phyloP scores from a whole-genome alignment of 768 basidiomycete species.

The Podaxis pistillaris region DNA sequence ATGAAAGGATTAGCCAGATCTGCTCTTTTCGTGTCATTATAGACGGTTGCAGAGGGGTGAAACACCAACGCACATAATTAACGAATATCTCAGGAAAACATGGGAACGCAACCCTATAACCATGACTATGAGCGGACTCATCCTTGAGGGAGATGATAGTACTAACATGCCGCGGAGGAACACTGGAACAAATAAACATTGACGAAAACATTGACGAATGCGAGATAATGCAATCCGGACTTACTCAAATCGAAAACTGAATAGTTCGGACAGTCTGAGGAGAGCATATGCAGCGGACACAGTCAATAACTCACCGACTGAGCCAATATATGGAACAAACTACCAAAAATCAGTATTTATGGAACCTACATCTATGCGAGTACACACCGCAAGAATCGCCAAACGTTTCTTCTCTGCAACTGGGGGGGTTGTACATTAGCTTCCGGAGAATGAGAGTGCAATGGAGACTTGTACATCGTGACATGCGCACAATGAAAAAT shows the following conservation, averaged over 20 bases:
- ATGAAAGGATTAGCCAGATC: conserved; percentile 1
- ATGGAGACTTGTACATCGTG: background rate
- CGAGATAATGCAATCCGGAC: background rate
- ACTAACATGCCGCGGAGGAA: background rate
- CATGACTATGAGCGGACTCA: background rate
- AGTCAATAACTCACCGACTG: background rate
- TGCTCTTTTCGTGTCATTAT: background rate
- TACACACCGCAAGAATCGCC: background rate
- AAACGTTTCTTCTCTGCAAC: conserved; percentile 1
- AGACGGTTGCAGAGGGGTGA: background rate
- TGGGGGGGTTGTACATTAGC: background rate
- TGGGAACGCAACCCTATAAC: background rate
- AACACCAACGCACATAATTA: background rate
- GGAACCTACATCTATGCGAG: background rate
- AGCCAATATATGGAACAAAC: background rate
- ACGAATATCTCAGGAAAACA: background rate
- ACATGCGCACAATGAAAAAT: conserved; percentile 4
- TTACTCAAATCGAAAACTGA: conserved; percentile 1
- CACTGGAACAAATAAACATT: background rate
- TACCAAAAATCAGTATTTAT: background rate
- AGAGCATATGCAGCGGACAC: background rate
- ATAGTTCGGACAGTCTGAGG: background rate
- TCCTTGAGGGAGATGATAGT: background rate
- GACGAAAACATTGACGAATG: background rate
- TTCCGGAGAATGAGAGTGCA: background rate